These are phyloP conservation scores for Glycine soja DNA, from an alignment of 306 rosid species.

Conservation along the genomic window DNA sequence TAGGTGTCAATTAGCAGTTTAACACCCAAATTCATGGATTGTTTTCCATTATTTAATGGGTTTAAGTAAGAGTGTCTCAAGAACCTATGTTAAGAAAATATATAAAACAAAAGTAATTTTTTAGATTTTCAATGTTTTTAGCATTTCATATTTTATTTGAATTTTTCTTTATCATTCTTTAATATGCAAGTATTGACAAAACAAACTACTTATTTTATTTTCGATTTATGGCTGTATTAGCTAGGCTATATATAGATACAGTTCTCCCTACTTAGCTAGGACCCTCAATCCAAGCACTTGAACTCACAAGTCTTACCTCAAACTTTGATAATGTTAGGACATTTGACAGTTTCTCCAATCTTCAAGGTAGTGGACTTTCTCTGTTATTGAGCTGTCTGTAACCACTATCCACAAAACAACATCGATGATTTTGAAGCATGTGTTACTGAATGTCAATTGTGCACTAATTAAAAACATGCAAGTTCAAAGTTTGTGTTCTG, in stretches of 20 bases:
- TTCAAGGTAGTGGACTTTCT: constrained; percentile 38
- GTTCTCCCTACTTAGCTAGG: constrained; percentile 1
- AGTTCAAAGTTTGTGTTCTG: constrained; percentile 36
- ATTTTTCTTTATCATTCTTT: neutral
- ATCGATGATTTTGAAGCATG: neutral
- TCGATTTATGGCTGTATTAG: neutral
- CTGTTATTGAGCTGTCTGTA: constrained; percentile 51
- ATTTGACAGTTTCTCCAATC: neutral
- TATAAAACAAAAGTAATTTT: neutral
- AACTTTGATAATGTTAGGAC: neutral
- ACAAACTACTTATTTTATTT: constrained; percentile 4
- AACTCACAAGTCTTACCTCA: constrained; percentile 41
- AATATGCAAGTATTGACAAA: neutral
- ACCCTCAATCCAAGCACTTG: neutral
- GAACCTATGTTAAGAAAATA: neutral
- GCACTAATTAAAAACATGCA: neutral
- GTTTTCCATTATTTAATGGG: neutral
- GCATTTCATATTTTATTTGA: neutral
- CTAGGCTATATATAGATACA: constrained; percentile 1
- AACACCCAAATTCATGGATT: too few species aligned
- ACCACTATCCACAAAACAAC: neutral
- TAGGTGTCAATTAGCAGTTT: too few species aligned
- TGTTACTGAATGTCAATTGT: neutral
- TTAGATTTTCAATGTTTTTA: neutral
- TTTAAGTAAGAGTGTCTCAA: neutral